Conservation (phyloP, 2,329 filamentous ascomycete species). For the Monilinia laxa region DNA sequence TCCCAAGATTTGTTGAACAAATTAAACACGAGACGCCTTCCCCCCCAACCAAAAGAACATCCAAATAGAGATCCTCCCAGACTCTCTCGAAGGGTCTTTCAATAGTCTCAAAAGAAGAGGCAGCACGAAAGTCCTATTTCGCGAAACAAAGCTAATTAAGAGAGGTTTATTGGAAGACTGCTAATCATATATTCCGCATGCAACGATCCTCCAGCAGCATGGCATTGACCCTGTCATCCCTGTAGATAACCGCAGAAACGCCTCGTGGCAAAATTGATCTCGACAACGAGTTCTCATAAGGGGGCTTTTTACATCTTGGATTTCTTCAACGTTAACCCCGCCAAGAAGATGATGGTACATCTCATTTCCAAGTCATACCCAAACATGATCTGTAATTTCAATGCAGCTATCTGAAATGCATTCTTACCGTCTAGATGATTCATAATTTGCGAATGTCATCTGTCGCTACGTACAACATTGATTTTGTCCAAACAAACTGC, state of each 20-base stretch:
- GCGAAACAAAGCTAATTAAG: conserved; percentile 26
- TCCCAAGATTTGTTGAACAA: conserved; percentile 1
- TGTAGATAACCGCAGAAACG: conserved; percentile 31
- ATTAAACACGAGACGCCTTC: conserved; percentile 5
- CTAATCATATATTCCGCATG: conserved; percentile 20
- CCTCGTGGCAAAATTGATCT: conserved; percentile 32
- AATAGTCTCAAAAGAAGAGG: neutral
- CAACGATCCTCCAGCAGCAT: conserved; percentile 21
- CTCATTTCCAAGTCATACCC: conserved; percentile 21
- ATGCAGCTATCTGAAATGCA: conserved; percentile 9
- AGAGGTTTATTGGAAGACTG: conserved; percentile 23
- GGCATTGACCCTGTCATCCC: conserved; percentile 19
- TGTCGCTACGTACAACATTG: neutral
- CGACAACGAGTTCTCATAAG: conserved; percentile 2
- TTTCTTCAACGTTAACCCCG: conserved; percentile 18
- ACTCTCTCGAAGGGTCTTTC: neutral
- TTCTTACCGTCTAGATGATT: conserved; percentile 20
- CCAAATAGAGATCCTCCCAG: conserved; percentile 4
- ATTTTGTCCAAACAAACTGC: conserved; percentile 17
- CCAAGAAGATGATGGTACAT: conserved; percentile 14
- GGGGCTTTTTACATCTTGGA: conserved; percentile 5
- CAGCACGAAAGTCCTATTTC: conserved; percentile 15
- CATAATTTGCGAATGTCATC: conserved; percentile 19
- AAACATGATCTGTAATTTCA: conserved; percentile 20
- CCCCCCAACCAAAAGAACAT: neutral